phyloP scores from a whole-genome alignment of 305 asterid genomes.

The Fraxinus sp. region DNA sequence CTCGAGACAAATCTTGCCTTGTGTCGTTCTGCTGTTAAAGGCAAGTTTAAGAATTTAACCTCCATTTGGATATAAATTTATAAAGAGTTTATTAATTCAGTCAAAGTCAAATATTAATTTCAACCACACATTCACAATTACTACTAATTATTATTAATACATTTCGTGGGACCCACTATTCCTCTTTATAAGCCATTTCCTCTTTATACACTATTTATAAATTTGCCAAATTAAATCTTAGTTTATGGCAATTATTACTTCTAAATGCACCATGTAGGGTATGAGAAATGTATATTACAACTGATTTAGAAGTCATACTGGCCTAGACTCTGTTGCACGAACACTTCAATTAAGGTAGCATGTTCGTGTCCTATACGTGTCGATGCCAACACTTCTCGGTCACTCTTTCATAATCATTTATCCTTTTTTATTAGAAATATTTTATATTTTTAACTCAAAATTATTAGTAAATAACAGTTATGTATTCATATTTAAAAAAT shows the following conservation, averaged over 20 bases:
- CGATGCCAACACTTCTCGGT: not conserved
- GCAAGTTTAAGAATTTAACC: conserved; percentile 38
- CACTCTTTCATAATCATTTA: not conserved
- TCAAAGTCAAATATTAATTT: not conserved
- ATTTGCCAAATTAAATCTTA: not conserved
- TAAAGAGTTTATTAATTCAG: not conserved
- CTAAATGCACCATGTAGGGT: conserved; percentile 8
- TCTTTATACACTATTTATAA: not conserved
- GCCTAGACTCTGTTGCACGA: not conserved
- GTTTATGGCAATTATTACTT: not conserved
- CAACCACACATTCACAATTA: not conserved
- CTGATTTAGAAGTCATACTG: not conserved
- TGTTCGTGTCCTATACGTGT: not conserved
- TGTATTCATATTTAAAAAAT: too few relatives aligned
- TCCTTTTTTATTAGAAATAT: not conserved
- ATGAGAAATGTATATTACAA: not conserved
- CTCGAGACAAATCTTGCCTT: conserved; percentile 78
- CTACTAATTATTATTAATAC: not conserved
- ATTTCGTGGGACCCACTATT: not conserved
- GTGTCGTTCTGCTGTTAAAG: conserved; percentile 77
- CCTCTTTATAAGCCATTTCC: not conserved
- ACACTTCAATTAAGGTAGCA: not conserved
- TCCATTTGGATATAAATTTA: not conserved
- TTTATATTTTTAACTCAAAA: not conserved
- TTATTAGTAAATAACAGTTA: not conserved